Percentiles rank a stretch among this genome's conserved stretches.
phyloP scores from a whole-genome alignment of 2,329 filamentous ascomycete species.

The Pseudogymnoascus sp. region DNA sequence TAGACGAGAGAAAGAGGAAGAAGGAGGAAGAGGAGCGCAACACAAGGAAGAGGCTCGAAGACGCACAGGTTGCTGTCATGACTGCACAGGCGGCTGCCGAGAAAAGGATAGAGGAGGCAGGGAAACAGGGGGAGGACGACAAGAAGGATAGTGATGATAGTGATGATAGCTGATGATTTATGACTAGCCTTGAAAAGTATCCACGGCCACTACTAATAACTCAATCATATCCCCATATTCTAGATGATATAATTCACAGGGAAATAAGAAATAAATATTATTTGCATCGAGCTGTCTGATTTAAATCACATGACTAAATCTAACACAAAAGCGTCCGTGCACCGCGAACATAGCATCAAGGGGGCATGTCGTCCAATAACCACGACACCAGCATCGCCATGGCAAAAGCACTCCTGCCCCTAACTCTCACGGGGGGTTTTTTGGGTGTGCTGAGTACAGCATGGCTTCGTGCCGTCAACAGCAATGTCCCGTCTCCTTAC shows the following conservation, averaged over 20 bases:
- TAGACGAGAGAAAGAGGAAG: constrained; percentile 37
- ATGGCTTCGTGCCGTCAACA: not conserved
- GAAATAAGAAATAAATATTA: not conserved
- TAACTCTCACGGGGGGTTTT: not conserved
- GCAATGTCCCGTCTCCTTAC: not conserved
- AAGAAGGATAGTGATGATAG: constrained; percentile 11
- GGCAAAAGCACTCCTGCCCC: not conserved
- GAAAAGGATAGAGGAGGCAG: constrained; percentile 12
- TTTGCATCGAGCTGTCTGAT: not conserved
- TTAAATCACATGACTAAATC: not conserved
- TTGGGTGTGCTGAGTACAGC: not conserved
- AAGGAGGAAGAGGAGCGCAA: constrained; percentile 21
- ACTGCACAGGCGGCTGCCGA: constrained; percentile 14
- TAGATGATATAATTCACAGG: not conserved
- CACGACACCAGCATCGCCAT: not conserved
- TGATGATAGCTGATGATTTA: not conserved
- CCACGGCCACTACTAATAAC: not conserved
- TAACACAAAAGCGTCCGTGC: not conserved
- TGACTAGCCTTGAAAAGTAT: not conserved
- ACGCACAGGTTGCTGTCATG: constrained; percentile 10
- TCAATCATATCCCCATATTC: not conserved
- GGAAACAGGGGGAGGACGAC: constrained; percentile 14
- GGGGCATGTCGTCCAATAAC: not conserved
- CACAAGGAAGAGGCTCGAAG: constrained; percentile 17
- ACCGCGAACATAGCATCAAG: not conserved